Conservation (phyloP, 495 filamentous ascomycete species). For the Aspergillus steynii region DNA sequence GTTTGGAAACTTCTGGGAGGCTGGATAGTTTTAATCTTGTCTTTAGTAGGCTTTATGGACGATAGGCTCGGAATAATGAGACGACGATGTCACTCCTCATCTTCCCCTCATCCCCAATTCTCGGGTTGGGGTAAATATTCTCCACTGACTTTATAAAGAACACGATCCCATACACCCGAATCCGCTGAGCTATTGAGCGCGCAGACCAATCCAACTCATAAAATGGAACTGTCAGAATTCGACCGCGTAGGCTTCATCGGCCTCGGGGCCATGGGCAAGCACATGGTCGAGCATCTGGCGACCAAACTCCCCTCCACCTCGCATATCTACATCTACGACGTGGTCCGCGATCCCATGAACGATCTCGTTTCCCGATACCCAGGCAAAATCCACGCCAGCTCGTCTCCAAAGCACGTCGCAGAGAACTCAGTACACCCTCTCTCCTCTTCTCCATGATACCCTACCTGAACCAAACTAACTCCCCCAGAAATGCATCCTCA, state of each 20-base stretch:
- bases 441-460: conserved; percentile 1
- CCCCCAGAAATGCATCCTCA: conserved; percentile 60
- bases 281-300: conserved; percentile 42
- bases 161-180: too few species aligned
- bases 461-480: background rate
- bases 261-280: conserved; percentile 49
- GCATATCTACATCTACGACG: conserved; percentile 42
- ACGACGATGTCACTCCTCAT: too few species aligned
- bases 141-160: too few species aligned
- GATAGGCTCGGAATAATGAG: too few species aligned
- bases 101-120: too few species aligned
- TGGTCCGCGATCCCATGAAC: conserved; percentile 31
- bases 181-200: too few species aligned
- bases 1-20: too few species aligned
- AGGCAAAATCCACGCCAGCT: conserved; percentile 24
- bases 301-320: conserved; percentile 34
- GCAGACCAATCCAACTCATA: too few species aligned
- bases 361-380: conserved; percentile 30
- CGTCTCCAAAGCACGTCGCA: conserved; percentile 40
- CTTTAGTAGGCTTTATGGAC: too few species aligned
- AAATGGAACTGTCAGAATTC: background rate
- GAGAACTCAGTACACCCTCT: conserved; percentile 39
- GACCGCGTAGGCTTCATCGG: conserved; percentile 45
- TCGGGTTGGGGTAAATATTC: too few species aligned
- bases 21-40: too few species aligned